phyloP scores from a whole-genome alignment of 2,329 filamentous ascomycete species.

The Lecanicillium sp. region DNA sequence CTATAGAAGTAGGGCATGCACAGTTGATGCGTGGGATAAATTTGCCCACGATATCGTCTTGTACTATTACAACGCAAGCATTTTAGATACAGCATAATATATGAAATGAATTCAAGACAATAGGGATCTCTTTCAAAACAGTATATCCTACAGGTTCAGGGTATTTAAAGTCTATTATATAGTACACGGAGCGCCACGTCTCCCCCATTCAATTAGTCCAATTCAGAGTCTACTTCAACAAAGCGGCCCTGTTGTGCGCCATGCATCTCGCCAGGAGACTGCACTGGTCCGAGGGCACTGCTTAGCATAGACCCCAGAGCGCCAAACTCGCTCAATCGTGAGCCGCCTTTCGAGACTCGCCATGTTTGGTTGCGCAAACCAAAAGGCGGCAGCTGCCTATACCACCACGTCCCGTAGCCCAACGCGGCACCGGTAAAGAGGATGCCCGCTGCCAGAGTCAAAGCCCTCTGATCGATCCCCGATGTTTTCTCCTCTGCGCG shows the following conservation, averaged over 20 bases:
- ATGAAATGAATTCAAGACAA: too few species aligned
- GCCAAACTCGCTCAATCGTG: constrained; percentile 35
- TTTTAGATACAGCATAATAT: too few species aligned
- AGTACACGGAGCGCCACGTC: constrained; percentile 5
- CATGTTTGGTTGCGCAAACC: constrained; percentile 38
- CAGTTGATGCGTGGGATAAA: too few species aligned
- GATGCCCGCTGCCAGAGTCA: constrained; percentile 24
- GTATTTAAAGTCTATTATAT: constrained; percentile 9
- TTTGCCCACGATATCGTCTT: too few species aligned
- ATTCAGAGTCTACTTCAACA: constrained; percentile 27
- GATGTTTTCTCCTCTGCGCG: constrained; percentile 23
- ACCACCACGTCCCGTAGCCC: constrained; percentile 30
- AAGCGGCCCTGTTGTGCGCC: constrained; percentile 17
- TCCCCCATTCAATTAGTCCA: constrained; percentile 18
- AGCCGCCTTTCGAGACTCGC: constrained; percentile 21
- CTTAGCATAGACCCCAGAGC: constrained; percentile 38
- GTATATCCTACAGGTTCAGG: too few species aligned
- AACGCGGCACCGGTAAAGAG: constrained; percentile 29
- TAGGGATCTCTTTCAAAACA: too few species aligned
- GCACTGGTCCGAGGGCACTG: constrained; percentile 22
- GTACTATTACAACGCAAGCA: too few species aligned
- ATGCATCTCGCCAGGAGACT: constrained; percentile 10
- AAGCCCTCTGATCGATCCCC: constrained; percentile 23
- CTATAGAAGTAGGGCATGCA: constrained; percentile 9
- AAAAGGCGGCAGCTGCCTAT: constrained; percentile 34